Conservation (phyloP, 805 yeast species). For the Hermanozyma aechmeae region DNA sequence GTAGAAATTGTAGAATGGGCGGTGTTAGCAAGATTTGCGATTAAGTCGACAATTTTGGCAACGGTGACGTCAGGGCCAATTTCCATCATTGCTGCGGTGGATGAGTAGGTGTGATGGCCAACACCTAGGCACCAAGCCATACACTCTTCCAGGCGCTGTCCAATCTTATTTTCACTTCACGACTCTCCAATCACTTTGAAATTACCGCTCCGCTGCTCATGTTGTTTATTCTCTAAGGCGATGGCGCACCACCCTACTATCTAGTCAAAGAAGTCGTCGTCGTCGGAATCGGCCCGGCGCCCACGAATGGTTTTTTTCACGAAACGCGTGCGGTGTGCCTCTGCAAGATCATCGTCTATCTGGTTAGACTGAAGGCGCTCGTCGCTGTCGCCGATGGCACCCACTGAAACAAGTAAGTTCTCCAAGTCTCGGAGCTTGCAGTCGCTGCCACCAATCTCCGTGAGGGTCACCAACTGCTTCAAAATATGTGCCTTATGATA, state of each 20-base stretch:
- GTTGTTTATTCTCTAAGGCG: too few species aligned
- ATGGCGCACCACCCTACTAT: neutral
- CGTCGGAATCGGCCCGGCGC: slow-evolving; percentile 13
- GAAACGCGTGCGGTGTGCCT: slow-evolving; percentile 43
- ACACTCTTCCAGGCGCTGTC: too few species aligned
- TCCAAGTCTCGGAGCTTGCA: slow-evolving; percentile 66
- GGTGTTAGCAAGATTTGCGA: too few species aligned
- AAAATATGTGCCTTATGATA: slow-evolving; percentile 72
- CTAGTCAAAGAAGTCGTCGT: too few species aligned
- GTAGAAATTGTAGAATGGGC: too few species aligned
- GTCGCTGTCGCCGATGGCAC: slow-evolving; percentile 61
- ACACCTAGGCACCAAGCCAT: too few species aligned
- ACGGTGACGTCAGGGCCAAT: slow-evolving; percentile 47
- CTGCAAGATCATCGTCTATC: slow-evolving; percentile 42
- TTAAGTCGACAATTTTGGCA: too few species aligned
- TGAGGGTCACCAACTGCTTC: slow-evolving; percentile 73
- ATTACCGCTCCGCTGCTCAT: too few species aligned
- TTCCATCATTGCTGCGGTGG: too few species aligned
- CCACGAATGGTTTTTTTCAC: slow-evolving; percentile 48
- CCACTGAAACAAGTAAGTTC: slow-evolving; percentile 53
- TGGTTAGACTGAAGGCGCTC: slow-evolving; percentile 54
- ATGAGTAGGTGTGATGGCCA: too few species aligned
- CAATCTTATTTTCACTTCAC: too few species aligned
- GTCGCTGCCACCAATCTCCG: slow-evolving; percentile 77
- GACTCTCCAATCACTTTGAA: too few species aligned